Percentiles rank a stretch among this genome's conserved stretches.
Evolutionary conservation across 2,329 filamentous ascomycete species (phyloP).

Genomic region (Botrytis elliptica): DNA sequence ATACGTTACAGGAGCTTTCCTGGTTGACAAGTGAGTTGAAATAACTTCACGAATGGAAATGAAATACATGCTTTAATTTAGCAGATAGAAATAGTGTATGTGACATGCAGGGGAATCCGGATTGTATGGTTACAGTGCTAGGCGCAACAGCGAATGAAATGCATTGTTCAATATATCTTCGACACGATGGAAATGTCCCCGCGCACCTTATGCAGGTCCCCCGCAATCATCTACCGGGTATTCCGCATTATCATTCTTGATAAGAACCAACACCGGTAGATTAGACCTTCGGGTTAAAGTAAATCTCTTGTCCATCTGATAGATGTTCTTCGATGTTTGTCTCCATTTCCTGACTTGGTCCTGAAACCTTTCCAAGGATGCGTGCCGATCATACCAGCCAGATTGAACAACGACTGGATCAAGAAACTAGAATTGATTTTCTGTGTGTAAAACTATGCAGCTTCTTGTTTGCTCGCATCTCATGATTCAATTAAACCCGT

Average conservation of each 20-base stretch:
- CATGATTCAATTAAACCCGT: neutral
- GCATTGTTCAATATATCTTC: slow-evolving; percentile 1
- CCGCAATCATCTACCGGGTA: slow-evolving; percentile 11
- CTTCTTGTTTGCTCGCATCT: neutral
- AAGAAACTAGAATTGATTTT: neutral
- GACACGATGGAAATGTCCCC: neutral
- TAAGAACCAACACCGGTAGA: neutral
- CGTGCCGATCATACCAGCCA: neutral
- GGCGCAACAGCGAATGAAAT: slow-evolving; percentile 9
- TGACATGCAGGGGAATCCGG: slow-evolving; percentile 12
- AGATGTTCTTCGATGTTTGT: neutral
- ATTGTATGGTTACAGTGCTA: neutral
- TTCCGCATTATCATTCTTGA: neutral
- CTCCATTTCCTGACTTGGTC: slow-evolving; percentile 5
- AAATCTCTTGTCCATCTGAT: neutral
- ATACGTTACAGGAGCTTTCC: neutral
- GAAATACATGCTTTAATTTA: slow-evolving; percentile 1
- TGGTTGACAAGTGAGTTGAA: neutral
- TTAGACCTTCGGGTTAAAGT: neutral
- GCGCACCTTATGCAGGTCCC: slow-evolving; percentile 8
- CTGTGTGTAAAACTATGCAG: neutral
- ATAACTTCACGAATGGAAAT: neutral
- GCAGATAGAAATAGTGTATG: slow-evolving; percentile 12
- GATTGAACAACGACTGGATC: neutral
- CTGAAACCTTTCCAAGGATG: neutral